A percentile compares a stretch with the other conserved stretches of the same genome.
phyloP scores from a whole-genome alignment of 139 green algal genomes.

The Tetradesmus lagerheimii region DNA sequence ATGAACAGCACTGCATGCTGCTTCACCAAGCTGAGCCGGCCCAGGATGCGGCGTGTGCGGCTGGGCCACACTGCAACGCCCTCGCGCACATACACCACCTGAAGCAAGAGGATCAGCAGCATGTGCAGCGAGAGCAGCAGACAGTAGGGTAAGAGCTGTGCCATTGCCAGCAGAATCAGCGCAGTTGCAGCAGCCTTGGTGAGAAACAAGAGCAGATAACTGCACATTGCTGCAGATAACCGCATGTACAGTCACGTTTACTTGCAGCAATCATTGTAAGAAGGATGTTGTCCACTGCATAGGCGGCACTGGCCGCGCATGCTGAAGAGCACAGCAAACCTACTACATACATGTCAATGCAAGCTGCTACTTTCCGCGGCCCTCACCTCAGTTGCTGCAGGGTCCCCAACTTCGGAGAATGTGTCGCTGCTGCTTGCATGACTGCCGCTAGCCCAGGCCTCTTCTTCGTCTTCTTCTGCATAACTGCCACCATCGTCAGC shows the following conservation, averaged over 20 bases:
- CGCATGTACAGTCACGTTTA: too few species aligned
- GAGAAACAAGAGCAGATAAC: too few species aligned
- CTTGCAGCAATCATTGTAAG: too few species aligned
- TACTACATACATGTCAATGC: not conserved
- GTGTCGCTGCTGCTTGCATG: constrained; percentile 50
- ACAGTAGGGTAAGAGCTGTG: not conserved
- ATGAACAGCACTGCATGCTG: constrained; percentile 81
- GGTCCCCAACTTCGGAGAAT: constrained; percentile 68
- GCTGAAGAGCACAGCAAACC: not conserved
- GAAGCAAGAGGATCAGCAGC: constrained; percentile 22
- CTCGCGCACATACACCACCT: constrained; percentile 81
- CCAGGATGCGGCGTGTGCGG: constrained; percentile 66
- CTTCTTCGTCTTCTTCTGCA: not conserved
- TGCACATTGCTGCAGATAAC: too few species aligned
- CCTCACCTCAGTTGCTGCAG: constrained; percentile 60
- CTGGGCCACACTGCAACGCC: constrained; percentile 73
- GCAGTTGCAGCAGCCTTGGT: too few species aligned
- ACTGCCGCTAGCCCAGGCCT: not conserved
- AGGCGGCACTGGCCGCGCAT: not conserved
- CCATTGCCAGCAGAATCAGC: too few species aligned
- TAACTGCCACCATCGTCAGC: not conserved
- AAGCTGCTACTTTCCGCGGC: not conserved
- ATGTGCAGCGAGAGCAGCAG: not conserved
- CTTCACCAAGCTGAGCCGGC: constrained; percentile 77
- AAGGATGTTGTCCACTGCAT: not conserved